Evolutionary conservation across 1,139 yeast species (phyloP).

Genomic region (Arxiozyma slooffiae): DNA sequence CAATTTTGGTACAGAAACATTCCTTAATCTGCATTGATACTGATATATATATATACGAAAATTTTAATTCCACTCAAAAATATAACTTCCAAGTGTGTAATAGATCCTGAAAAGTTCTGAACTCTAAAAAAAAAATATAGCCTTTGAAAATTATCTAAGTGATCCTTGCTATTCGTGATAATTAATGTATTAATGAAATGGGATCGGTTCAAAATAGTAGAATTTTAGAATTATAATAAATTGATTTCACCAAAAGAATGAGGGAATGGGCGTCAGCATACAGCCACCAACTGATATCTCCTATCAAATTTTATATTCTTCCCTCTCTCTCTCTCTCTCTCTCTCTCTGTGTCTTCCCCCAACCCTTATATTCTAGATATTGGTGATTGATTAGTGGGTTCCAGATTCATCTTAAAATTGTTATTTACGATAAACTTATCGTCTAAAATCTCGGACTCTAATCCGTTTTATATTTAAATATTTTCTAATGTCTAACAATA

Average conservation of each 20-base stretch:
- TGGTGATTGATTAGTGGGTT: slow-evolving; percentile 93
- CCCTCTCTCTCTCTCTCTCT: too few species aligned
- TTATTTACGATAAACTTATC: slow-evolving; percentile 93
- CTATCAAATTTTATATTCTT: slow-evolving; percentile 89
- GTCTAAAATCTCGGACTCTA: slow-evolving; percentile 67
- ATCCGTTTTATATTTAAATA: slow-evolving; percentile 86
- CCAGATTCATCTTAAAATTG: slow-evolving; percentile 96
- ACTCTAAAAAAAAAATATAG: slow-evolving; percentile 95
- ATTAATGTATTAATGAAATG: slow-evolving; percentile 84
- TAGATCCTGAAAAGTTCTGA: slow-evolving; percentile 91
- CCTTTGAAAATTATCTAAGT: slow-evolving; percentile 98
- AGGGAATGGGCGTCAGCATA: slow-evolving; percentile 97
- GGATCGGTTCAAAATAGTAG: slow-evolving; percentile 84
- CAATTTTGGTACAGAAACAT: slow-evolving; percentile 46
- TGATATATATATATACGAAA: slow-evolving; percentile 76
- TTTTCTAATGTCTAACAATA: slow-evolving; percentile 96
- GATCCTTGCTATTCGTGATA: slow-evolving; percentile 97
- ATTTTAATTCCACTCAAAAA: slow-evolving; percentile 92
- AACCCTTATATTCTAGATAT: slow-evolving; percentile 76
- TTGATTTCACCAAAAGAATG: slow-evolving; percentile 69
- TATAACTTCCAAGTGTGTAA: slow-evolving; percentile 88
- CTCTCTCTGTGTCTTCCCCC: too few species aligned
- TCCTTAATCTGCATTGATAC: slow-evolving; percentile 72
- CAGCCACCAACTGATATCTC: slow-evolving; percentile 92
- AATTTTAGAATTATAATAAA: slow-evolving; percentile 75